Percentiles rank a stretch among this genome's conserved stretches.
These are phyloP conservation scores for Emmonsiellopsis sp. DNA, from an alignment of 2,329 filamentous ascomycete species.

Conservation along the genomic window DNA sequence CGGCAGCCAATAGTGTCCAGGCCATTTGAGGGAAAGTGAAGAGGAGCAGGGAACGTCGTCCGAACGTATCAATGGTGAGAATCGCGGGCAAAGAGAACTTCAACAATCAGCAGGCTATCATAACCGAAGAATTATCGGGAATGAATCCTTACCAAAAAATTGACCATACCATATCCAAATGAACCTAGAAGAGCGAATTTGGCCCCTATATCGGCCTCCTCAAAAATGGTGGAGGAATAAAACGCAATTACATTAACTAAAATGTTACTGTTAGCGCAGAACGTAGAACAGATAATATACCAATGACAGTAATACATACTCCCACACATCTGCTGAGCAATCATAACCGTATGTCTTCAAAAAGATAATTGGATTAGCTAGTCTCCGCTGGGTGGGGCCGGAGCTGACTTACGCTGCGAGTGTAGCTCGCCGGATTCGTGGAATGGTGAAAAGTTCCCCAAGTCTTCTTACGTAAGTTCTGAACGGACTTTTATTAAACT, in stretches of 20 bases:
- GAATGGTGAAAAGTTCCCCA: slow-evolving; percentile 40
- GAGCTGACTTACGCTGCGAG: slow-evolving; percentile 49
- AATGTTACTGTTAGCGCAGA: too few relatives aligned
- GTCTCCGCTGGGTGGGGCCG: too few relatives aligned
- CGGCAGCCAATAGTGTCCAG: slow-evolving; percentile 54
- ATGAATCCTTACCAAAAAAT: slow-evolving; percentile 38
- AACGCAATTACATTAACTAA: slow-evolving; percentile 63
- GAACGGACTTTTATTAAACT: slow-evolving; percentile 33
- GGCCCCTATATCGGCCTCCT: slow-evolving; percentile 45
- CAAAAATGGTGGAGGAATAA: slow-evolving; percentile 54
- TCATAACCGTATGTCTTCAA: slow-evolving; percentile 57
- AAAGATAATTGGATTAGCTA: too few relatives aligned
- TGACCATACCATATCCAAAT: slow-evolving; percentile 56
- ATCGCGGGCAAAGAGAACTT: slow-evolving; percentile 52
- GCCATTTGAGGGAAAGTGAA: slow-evolving; percentile 62
- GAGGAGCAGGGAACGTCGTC: slow-evolving; percentile 50
- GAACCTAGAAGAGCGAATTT: slow-evolving; percentile 53
- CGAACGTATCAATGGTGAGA: slow-evolving; percentile 59
- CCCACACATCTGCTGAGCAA: slow-evolving; percentile 62
- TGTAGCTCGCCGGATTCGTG: slow-evolving; percentile 50
- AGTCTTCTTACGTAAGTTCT: slow-evolving; percentile 55
- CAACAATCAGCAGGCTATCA: too few relatives aligned
- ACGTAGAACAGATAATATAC: too few relatives aligned
- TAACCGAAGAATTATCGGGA: too few relatives aligned
- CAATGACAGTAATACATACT: slow-evolving; percentile 9